Base-by-base conservation (phyloP, 768 basidiomycete species). In the Dictyophora rubrovolvata region DNA sequence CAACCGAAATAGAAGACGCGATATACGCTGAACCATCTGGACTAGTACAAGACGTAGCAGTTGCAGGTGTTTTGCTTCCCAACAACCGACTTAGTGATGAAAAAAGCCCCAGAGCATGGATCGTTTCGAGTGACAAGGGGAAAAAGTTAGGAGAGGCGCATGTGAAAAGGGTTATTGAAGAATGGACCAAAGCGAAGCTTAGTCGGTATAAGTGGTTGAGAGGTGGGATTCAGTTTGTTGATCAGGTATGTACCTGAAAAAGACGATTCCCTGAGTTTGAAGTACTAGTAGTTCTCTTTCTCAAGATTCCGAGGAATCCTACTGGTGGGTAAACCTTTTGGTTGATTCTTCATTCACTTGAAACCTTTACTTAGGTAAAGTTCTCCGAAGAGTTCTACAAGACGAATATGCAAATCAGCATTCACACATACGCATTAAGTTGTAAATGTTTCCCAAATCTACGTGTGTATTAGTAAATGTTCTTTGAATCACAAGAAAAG, bases 171-270 rank as follows among this genome's bases (percentile, higher is more conserved):
- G 76, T 72, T 54, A 71, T 92, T 2, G 78, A 86, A 18, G 69
- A 62, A 10, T 91, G 87, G 87, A 74, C 79, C 36, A 73, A 78
- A 61, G 73, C 78, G 68, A 77, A 79, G 60, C 69, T 90, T 56
- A 87, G 86, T 71, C 82, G 77, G 67, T 86, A 84, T 65, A 90
- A 91, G 68, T 86, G 86, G 81, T 64, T 89, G 54, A 72, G 85
- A 9, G 89, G 89, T 5, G 89, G 89, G 0, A 77, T 88, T n/a
- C 79, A 82, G 62, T 67, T 86, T 20, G 77, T 89, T 5, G 71
- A 78, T 54, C 73, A 83, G 76, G 88, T 85, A 46, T 55, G 33
- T 42, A 1, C 48, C 20, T 23, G 46, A 12, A 20, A 7, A 14
- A 49, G 14, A 17, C 9, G 10, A 4, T 37, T 42, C 7, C 36